These are phyloP conservation scores for Vachellia pachyceras DNA, from an alignment of 306 rosid genomes.

Conservation along the genomic window DNA sequence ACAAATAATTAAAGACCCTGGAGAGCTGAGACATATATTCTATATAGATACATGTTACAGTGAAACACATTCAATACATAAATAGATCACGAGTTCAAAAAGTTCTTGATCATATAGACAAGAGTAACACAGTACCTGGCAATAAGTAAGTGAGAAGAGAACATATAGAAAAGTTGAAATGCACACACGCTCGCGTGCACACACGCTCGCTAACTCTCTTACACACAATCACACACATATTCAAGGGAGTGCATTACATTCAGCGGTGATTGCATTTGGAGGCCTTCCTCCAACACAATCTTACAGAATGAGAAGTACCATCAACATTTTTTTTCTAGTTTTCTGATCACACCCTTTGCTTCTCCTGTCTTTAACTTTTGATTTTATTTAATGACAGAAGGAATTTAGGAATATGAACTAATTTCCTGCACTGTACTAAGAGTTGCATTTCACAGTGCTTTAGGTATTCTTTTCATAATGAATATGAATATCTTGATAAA, in stretches of 20 bases:
- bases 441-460: slow-evolving; percentile 11
- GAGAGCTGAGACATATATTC: background rate
- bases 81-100: background rate
- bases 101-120: background rate
- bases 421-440: slow-evolving; percentile 11
- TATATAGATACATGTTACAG: background rate
- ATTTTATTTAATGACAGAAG: background rate
- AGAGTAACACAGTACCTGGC: background rate
- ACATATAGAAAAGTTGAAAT: background rate
- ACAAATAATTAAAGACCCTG: background rate
- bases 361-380: slow-evolving; percentile 5
- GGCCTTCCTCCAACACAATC: background rate
- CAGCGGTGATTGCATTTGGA: background rate
- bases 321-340: background rate
- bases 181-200: slow-evolving; percentile 29
- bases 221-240: background rate
- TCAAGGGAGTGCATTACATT: background rate
- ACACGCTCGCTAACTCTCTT: slow-evolving; percentile 6
- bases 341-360: background rate
- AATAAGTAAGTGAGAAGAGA: background rate
- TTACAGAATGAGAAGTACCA: background rate
- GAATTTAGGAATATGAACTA: slow-evolving; percentile 14
- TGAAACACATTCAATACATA: too few relatives aligned
- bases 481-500: slow-evolving; percentile 34
- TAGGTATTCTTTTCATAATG: slow-evolving; percentile 27